Conservation (phyloP, 73 alveolate genomes). For the Uronychia setigera region DNA sequence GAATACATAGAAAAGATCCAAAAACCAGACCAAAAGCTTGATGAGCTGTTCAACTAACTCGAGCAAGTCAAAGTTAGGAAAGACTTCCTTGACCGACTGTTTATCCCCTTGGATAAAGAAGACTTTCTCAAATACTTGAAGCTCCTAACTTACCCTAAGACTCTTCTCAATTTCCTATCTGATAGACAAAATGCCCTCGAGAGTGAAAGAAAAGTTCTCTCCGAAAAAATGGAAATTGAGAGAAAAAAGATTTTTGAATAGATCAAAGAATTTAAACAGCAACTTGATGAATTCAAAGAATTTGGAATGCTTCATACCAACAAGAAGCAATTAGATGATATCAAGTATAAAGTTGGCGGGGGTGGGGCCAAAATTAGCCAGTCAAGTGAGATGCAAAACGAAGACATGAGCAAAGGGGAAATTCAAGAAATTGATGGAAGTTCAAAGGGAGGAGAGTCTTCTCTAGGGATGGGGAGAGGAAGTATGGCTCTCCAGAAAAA, state of each 20-base stretch:
- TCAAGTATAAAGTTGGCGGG: constrained; percentile 5
- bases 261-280: constrained; percentile 36
- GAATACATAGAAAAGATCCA: constrained; percentile 63
- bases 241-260: constrained; percentile 25
- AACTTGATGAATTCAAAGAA: constrained; percentile 53
- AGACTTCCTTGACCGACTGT: constrained; percentile 61
- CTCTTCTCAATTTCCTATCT: constrained; percentile 12
- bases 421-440: neutral
- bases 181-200: constrained; percentile 42
- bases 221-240: constrained; percentile 61
- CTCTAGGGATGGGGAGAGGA: neutral
- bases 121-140: constrained; percentile 42
- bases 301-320: constrained; percentile 34
- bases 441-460: constrained; percentile 13
- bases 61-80: constrained; percentile 56
- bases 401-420: neutral
- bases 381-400: neutral
- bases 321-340: constrained; percentile 17
- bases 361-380: constrained; percentile 12
- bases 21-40: constrained; percentile 61
- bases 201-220: constrained; percentile 48
- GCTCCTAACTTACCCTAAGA: constrained; percentile 56
- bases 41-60: constrained; percentile 47
- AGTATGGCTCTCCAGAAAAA: neutral
- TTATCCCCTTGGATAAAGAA: constrained; percentile 14